Evolutionary conservation across 495 filamentous ascomycete species (phyloP).

Genomic region (Hyaloscypha finlandica): DNA sequence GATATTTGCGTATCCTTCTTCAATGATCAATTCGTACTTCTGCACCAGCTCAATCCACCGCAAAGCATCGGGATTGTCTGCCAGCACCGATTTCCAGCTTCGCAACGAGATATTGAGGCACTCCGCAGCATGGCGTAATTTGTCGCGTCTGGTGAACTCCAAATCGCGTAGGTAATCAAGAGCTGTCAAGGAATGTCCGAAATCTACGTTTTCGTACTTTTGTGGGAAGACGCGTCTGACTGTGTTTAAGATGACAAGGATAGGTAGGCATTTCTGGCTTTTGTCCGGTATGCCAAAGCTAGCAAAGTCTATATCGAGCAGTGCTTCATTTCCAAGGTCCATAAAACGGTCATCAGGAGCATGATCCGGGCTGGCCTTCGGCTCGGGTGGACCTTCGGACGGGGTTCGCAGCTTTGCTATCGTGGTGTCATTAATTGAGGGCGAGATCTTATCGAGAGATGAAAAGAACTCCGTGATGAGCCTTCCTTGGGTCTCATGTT

Average conservation of each 20-base stretch:
- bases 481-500: slow-evolving; percentile 15
- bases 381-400: not conserved
- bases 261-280: slow-evolving; percentile 14
- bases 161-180: slow-evolving; percentile 30
- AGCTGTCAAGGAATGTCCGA: slow-evolving; percentile 14
- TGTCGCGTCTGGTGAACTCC: slow-evolving; percentile 19
- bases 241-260: not conserved
- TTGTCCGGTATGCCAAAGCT: not conserved
- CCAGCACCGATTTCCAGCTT: slow-evolving; percentile 25
- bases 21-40: slow-evolving; percentile 14
- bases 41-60: slow-evolving; percentile 21
- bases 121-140: slow-evolving; percentile 19
- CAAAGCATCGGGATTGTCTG: slow-evolving; percentile 11
- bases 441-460: slow-evolving; percentile 9
- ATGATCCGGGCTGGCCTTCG: slow-evolving; percentile 1
- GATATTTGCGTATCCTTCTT: slow-evolving; percentile 19
- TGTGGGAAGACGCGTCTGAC: slow-evolving; percentile 2
- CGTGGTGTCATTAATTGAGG: not conserved
- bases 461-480: slow-evolving; percentile 25
- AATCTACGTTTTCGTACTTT: slow-evolving; percentile 22
- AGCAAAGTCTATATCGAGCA: slow-evolving; percentile 6
- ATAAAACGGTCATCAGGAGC: slow-evolving; percentile 21
- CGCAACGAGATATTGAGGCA: slow-evolving; percentile 19
- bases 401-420: not conserved
- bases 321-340: slow-evolving; percentile 20